Percentiles rank a stretch among this genome's conserved stretches.
Evolutionary conservation across 169 alveolate species (phyloP).

Genomic region (Cryptosporidium parvum): DNA sequence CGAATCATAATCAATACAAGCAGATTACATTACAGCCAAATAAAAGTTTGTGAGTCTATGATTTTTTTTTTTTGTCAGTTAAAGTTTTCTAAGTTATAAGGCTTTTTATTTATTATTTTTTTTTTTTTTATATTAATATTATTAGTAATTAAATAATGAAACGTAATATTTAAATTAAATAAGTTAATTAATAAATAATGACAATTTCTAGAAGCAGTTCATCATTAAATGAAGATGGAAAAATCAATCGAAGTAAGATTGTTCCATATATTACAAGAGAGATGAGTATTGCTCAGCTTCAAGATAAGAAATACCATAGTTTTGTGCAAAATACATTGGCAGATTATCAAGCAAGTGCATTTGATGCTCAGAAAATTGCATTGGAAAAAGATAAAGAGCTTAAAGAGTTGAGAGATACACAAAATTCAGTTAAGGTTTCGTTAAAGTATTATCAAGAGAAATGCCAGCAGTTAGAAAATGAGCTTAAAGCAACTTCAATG

Average conservation of each 20-base stretch:
- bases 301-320: slow-evolving; percentile 7
- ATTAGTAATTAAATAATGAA: not conserved
- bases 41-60: not conserved
- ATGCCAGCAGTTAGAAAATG: slow-evolving; percentile 59
- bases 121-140: not conserved
- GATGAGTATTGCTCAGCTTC: slow-evolving; percentile 10
- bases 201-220: not conserved
- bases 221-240: not conserved
- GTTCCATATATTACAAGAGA: slow-evolving; percentile 27
- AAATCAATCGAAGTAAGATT: slow-evolving; percentile 25
- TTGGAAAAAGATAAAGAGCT: slow-evolving; percentile 67
- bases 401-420: slow-evolving; percentile 21
- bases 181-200: not conserved
- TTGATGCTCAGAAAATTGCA: slow-evolving; percentile 73
- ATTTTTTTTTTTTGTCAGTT: too few species aligned
- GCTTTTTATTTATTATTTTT: not conserved
- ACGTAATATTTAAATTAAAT: not conserved
- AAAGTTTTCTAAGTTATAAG: not conserved
- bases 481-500: slow-evolving; percentile 49
- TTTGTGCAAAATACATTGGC: slow-evolving; percentile 59
- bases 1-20: not conserved
- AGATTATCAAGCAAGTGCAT: slow-evolving; percentile 51
- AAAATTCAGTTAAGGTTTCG: slow-evolving; percentile 6
- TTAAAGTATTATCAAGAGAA: slow-evolving; percentile 51
- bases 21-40: not conserved